Evolutionary conservation across 2,329 filamentous ascomycete species (phyloP), one percentile per base, ranked within the genome.

Genomic region (Calonectria montana): DNA sequence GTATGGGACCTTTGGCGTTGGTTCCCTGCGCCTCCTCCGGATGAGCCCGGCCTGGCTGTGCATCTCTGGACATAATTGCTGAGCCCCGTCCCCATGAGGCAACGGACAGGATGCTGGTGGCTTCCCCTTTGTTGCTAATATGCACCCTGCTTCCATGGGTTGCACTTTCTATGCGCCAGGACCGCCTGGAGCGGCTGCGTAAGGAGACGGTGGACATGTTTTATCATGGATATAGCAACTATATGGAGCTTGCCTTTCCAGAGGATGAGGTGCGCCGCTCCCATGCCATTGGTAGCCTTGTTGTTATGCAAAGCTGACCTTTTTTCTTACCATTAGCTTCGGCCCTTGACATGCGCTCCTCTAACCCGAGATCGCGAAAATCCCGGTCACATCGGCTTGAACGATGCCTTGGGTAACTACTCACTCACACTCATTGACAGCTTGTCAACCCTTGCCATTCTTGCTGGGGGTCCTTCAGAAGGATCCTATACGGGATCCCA

Each of bases 321-420:
- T 64, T 63, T 45, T 23, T 35, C 53, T 67, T 73, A 8, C 18
- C 15, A 70, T 15, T 76, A 96, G 90, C 87, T 99, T 69, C 94
- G 94, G 55, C 97, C 97, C 10, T 86, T 99, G 23, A 92, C 94
- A 29, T 99, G 97, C 84, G 87, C 87, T 18, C 95, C 97, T 7
- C 87, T 98, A 79, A 95, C 94, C 47, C 93, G 97, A 83, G 96
- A 98, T 85, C 90, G 90, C 78, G 87, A 91, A 59, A 94, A 98
- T 81, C 93, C 94, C 1, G 89, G 89, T 69, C 93, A 97, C 80
- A 91, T 97, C 77, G 96, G 95, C 78, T 88, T 98, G 73, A 98
- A 98, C 85, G 97, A 99, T 83, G 96, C 97, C 16, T 89, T 99
- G 50, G 97, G 97, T 5, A 98, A 99, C 85, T 99, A 98, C 85